Conservation (phyloP, 306 rosid genomes). For the Cercis canadensis region DNA sequence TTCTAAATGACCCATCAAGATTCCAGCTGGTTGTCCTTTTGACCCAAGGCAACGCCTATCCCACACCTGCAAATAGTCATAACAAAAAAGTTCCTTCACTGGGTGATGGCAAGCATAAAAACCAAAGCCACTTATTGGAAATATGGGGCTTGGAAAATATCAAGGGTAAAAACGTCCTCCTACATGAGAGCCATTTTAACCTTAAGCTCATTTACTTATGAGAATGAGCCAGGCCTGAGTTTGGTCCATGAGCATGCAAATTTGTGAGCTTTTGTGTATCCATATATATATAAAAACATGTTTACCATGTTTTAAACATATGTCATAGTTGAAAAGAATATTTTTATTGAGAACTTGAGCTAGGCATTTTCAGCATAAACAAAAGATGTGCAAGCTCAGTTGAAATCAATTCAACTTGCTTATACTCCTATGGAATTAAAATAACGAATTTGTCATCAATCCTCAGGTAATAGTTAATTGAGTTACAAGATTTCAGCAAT, state of each 20-base stretch:
- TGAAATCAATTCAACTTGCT: too few relatives aligned
- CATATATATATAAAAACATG: not conserved
- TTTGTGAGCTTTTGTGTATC: slow-evolving; percentile 6
- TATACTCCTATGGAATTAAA: too few relatives aligned
- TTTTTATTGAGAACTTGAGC: too few relatives aligned
- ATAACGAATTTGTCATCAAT: too few relatives aligned
- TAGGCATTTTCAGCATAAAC: not conserved
- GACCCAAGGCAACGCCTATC: slow-evolving; percentile 83
- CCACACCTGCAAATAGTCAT: slow-evolving; percentile 73
- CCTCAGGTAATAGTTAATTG: too few relatives aligned
- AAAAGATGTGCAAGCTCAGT: too few relatives aligned
- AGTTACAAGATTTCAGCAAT: too few relatives aligned
- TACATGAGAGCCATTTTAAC: not conserved
- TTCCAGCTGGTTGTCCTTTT: slow-evolving; percentile 75
- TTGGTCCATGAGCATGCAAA: slow-evolving; percentile 11
- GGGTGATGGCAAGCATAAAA: slow-evolving; percentile 35
- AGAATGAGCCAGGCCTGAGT: slow-evolving; percentile 1
- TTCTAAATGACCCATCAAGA: slow-evolving; percentile 84
- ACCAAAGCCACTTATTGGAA: slow-evolving; percentile 19
- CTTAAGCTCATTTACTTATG: not conserved
- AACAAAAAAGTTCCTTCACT: slow-evolving; percentile 18
- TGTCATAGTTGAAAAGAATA: not conserved
- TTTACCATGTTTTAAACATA: not conserved
- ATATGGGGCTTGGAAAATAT: slow-evolving; percentile 13
- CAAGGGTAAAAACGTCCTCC: not conserved